A percentile compares a stretch with the other conserved stretches of the same genome.
These are phyloP conservation scores for Licmophora abbreviata DNA, from an alignment of 108 stramenopile genomes.

Conservation along the genomic window DNA sequence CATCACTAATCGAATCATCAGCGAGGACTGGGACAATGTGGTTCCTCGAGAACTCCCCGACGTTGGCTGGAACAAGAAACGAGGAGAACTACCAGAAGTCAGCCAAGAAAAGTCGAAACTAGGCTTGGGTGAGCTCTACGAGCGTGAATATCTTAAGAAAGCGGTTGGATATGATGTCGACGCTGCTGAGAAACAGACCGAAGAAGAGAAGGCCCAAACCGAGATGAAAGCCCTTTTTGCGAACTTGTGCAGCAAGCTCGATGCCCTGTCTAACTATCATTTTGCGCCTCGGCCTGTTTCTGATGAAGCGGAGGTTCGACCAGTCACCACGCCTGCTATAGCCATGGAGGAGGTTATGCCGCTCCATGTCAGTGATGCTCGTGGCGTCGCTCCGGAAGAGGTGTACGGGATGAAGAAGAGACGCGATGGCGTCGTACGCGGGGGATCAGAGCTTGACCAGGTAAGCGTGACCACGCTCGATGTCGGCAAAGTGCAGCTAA, in stretches of 20 bases:
- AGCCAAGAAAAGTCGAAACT: constrained; percentile 96
- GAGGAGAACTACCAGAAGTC: constrained; percentile 86
- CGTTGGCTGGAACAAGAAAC: constrained; percentile 57
- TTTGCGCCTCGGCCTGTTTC: constrained; percentile 90
- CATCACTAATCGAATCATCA: constrained; percentile 88
- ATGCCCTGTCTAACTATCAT: constrained; percentile 97
- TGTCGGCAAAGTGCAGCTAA: too few species aligned
- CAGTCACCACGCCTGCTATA: constrained; percentile 81
- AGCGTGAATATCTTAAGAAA: constrained; percentile 90
- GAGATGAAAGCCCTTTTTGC: constrained; percentile 84
- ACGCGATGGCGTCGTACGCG: constrained; percentile 77
- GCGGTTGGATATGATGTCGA: constrained; percentile 77
- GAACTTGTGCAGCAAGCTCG: constrained; percentile 87
- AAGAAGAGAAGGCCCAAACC: constrained; percentile 78
- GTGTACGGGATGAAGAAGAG: constrained; percentile 86
- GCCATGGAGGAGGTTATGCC: constrained; percentile 98
- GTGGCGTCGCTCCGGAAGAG: constrained; percentile 92
- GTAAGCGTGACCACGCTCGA: too few species aligned
- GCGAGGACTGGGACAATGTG: constrained; percentile 96
- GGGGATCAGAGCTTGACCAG: constrained; percentile 79
- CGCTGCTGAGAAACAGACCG: constrained; percentile 64
- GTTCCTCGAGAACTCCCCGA: constrained; percentile 85
- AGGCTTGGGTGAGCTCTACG: constrained; percentile 93
- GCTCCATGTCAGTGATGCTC: constrained; percentile 81
- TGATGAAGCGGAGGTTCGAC: constrained; percentile 80